A percentile compares a stretch with the other conserved stretches of the same genome.
Evolutionary conservation across 148 eudicot genomes (phyloP).

Genomic region (Mesembryanthemum crystallinum): DNA sequence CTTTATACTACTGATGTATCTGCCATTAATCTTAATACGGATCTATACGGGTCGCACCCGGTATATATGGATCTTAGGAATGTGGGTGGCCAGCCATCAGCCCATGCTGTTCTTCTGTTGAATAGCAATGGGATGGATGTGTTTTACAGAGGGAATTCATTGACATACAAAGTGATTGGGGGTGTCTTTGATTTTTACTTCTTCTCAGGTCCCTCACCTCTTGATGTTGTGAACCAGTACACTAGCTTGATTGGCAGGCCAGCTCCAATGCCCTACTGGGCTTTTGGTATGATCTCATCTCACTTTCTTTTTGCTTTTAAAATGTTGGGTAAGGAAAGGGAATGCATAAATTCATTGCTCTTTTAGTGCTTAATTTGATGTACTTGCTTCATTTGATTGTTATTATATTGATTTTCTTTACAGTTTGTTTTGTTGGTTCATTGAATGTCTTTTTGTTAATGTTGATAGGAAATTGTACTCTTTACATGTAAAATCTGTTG

Average conservation of each 20-base stretch:
- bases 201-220: constrained; percentile 77
- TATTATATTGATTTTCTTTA: background rate
- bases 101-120: constrained; percentile 75
- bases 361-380: background rate
- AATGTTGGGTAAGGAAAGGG: too few species aligned
- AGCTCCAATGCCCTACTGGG: constrained; percentile 98
- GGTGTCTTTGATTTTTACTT: constrained; percentile 93
- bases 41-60: constrained; percentile 92
- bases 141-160: constrained; percentile 63
- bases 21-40: constrained; percentile 76
- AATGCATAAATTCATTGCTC: background rate
- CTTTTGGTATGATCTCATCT: constrained; percentile 54
- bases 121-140: constrained; percentile 98
- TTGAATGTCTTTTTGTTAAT: constrained; percentile 4
- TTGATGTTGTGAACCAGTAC: constrained; percentile 85
- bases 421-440: background rate
- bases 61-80: constrained; percentile 93
- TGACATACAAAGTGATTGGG: constrained; percentile 93
- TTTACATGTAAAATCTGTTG: constrained; percentile 8
- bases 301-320: background rate
- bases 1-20: constrained; percentile 67
- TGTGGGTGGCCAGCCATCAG: constrained; percentile 48
- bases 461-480: background rate
- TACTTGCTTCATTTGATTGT: background rate
- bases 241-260: constrained; percentile 85